phyloP scores from a whole-genome alignment of 2,329 filamentous ascomycete genomes.

The Colletotrichum lentis region DNA sequence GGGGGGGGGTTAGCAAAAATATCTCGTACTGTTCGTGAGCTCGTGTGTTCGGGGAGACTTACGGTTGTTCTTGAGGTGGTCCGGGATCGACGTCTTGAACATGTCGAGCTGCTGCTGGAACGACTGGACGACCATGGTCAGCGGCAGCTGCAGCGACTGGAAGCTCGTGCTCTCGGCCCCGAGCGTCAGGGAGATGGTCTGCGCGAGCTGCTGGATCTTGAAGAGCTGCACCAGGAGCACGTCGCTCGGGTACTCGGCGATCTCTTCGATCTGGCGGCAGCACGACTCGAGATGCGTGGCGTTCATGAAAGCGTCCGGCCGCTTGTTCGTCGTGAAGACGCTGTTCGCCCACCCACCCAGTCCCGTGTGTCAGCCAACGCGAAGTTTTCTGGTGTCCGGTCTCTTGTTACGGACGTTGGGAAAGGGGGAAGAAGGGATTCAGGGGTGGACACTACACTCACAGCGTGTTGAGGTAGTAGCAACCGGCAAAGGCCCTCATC shows the following conservation, averaged over 20 bases:
- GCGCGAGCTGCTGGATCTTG: slow-evolving; percentile 57
- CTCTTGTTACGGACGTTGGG: too few species aligned
- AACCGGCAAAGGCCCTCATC: slow-evolving; percentile 58
- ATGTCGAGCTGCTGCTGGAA: slow-evolving; percentile 56
- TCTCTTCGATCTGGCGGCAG: slow-evolving; percentile 53
- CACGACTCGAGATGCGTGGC: slow-evolving; percentile 55
- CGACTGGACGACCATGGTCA: slow-evolving; percentile 53
- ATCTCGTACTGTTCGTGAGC: too few species aligned
- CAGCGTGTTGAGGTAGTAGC: slow-evolving; percentile 61
- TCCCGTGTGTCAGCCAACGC: not conserved
- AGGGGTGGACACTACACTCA: too few species aligned
- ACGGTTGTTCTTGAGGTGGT: slow-evolving; percentile 49
- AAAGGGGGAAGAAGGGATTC: too few species aligned
- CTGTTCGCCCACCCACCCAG: slow-evolving; percentile 38
- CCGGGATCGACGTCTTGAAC: slow-evolving; percentile 49
- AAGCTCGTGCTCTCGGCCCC: slow-evolving; percentile 41
- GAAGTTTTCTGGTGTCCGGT: not conserved
- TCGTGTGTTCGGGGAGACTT: slow-evolving; percentile 24
- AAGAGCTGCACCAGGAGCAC: slow-evolving; percentile 56
- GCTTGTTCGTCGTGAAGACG: slow-evolving; percentile 57
- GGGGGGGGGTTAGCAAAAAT: slow-evolving; percentile 40
- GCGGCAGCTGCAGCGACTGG: slow-evolving; percentile 50
- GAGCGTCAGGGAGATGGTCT: slow-evolving; percentile 56
- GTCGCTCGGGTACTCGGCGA: slow-evolving; percentile 55
- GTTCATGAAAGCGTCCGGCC: slow-evolving; percentile 58